Base-by-base conservation (phyloP, 1,284 basidiomycete genomes). In the Apiotrichum mycotoxinovorans region DNA sequence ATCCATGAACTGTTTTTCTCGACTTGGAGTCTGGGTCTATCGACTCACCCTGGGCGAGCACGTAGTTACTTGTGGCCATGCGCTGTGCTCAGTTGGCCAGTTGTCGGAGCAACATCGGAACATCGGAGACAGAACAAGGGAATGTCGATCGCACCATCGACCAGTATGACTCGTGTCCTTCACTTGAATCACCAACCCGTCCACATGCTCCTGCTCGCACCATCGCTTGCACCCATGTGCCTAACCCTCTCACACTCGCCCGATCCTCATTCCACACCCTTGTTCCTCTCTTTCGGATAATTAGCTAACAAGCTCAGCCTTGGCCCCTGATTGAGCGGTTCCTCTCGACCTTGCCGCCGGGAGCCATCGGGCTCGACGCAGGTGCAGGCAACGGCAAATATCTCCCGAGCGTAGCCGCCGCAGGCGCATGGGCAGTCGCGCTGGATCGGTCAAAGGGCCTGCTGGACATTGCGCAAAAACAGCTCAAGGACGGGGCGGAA, bases 371-470 rank as follows among this genome's bases (percentile, higher is more conserved):
- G 7, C 83, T 97, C 17, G 96, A 99, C 75, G 87, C 91, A 14
- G 96, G 96, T 10, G 94, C 92, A 20, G 96, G 96, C 0, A 99
- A 99, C 66, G 96, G 96, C 45, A 98, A 98, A 81, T 98, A 98
- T 74, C 83, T 98, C 1, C 85, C 87, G 3, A 78, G 89, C 26
- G 59, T 69, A 11, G 54, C 61, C 33, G 22, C 85, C 83, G 10
- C 64, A 68, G 65, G 69, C 1, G 46, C 58, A 18, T 58, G 64
- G 37, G 89, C 87, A 10, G 80, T 96, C 40, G 92, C 91, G 1
- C 79, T 95, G 27, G 93, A 97, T 75, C 82, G 87, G 66, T 91
- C 87, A 66, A 75, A 77, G 26, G 91, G 87, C 54, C 76, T 97
- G 51, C 79, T 96, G n/a, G 75, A 82, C 38, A 84, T 91, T 57